Evolutionary conservation across 202 grass and related monocot species (phyloP).

Genomic region (Hordeum pubiflorum): DNA sequence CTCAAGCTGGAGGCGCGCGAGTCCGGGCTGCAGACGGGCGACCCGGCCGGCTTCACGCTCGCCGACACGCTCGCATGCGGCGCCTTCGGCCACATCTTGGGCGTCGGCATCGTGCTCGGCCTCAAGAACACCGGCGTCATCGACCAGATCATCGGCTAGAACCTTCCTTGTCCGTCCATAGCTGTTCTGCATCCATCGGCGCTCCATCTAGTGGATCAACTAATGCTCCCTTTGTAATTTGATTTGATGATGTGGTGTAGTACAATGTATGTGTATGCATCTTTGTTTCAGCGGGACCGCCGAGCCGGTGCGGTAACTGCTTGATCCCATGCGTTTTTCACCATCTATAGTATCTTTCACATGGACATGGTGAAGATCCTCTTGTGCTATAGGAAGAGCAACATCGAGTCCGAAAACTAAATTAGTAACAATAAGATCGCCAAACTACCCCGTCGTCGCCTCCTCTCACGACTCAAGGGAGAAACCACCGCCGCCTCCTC

Average conservation of each 20-base stretch:
- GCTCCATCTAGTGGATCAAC: background rate
- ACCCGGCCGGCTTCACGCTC: slow-evolving; percentile 90
- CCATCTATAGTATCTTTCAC: background rate
- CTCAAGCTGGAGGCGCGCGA: slow-evolving; percentile 78
- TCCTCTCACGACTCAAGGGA: too few relatives aligned
- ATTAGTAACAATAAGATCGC: too few relatives aligned
- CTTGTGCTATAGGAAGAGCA: too few relatives aligned
- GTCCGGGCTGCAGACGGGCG: slow-evolving; percentile 85
- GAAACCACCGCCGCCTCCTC: too few relatives aligned
- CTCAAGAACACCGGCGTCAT: slow-evolving; percentile 81
- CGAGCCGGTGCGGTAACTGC: too few relatives aligned
- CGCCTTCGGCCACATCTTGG: slow-evolving; percentile 73
- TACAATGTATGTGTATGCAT: background rate
- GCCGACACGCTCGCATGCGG: slow-evolving; percentile 90
- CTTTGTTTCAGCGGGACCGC: slow-evolving; percentile 9
- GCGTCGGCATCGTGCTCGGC: slow-evolving; percentile 83
- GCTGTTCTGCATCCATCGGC: background rate
- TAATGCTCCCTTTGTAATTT: background rate
- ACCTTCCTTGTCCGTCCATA: background rate
- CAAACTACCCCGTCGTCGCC: too few relatives aligned
- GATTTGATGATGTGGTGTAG: background rate
- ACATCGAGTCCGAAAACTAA: too few relatives aligned
- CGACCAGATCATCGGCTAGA: slow-evolving; percentile 57
- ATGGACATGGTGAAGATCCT: too few relatives aligned
- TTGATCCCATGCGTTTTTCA: background rate